Conservation (phyloP, 305 asterid genomes). For the Fraxinus velutina region DNA sequence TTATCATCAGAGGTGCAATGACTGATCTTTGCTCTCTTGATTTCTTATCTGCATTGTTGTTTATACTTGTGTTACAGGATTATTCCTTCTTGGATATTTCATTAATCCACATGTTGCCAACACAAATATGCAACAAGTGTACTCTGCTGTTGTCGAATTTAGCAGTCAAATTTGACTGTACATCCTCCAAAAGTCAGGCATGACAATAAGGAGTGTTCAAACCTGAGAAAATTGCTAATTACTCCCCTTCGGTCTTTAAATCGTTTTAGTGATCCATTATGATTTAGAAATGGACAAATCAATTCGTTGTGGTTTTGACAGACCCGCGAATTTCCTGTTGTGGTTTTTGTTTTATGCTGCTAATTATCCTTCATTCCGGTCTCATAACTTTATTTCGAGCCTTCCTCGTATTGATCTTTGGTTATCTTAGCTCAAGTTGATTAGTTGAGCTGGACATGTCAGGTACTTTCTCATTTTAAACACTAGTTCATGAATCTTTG, state of each 20-base stretch:
- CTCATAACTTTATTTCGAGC: not conserved
- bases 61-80: not conserved
- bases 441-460: not conserved
- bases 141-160: not conserved
- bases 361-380: not conserved
- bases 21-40: slow-evolving; percentile 13
- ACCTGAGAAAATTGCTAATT: not conserved
- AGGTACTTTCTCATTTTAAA: not conserved
- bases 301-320: not conserved
- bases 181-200: not conserved
- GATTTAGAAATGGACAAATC: not conserved
- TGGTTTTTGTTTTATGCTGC: not conserved
- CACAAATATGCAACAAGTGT: not conserved
- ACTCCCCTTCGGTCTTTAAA: not conserved
- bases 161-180: not conserved
- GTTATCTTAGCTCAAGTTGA: not conserved
- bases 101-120: not conserved
- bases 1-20: slow-evolving; percentile 46
- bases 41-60: slow-evolving; percentile 1
- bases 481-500: not conserved
- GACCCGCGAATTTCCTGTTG: not conserved
- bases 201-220: not conserved
- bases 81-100: not conserved
- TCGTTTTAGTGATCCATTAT: not conserved
- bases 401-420: not conserved